Evolutionary conservation across 768 basidiomycete species (phyloP).

Genomic region (Tulasnella sp.): DNA sequence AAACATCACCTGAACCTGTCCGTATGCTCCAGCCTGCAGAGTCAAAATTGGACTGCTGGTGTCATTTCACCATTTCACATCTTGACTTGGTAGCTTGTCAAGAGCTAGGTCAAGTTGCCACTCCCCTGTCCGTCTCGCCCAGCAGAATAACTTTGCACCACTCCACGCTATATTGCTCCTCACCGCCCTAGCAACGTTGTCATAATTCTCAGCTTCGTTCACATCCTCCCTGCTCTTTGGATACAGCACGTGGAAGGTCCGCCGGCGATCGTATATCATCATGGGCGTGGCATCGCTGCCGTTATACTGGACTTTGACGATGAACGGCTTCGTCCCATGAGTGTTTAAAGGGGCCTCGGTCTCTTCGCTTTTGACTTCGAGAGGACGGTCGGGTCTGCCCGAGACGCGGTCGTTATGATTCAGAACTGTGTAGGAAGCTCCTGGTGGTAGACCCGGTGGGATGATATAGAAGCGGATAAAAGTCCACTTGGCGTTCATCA

Average conservation of each 20-base stretch:
- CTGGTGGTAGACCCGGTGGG: not conserved
- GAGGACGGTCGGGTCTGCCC: not conserved
- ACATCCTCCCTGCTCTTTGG: conserved; percentile 19
- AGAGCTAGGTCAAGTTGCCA: not conserved
- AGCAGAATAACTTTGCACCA: not conserved
- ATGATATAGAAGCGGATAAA: conserved; percentile 22
- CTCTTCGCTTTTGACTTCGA: not conserved
- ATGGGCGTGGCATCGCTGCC: conserved; percentile 10
- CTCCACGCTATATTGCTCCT: not conserved
- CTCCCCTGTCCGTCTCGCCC: conserved; percentile 1
- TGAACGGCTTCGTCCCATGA: conserved; percentile 29
- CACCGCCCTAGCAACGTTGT: not conserved
- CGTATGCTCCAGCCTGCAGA: no score
- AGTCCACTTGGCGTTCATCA: conserved; percentile 33
- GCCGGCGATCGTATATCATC: conserved; percentile 34
- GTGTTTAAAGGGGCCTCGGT: conserved; percentile 21
- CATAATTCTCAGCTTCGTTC: not conserved
- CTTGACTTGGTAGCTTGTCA: not conserved
- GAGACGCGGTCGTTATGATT: not conserved
- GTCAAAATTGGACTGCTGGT: no score
- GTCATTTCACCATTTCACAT: not conserved
- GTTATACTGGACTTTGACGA: conserved; percentile 31
- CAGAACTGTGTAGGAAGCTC: not conserved
- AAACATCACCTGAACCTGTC: no score
- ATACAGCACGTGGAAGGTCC: conserved; percentile 30